phyloP scores from a whole-genome alignment of 2,329 filamentous ascomycete species.

The Bimuria novae-zelandiae region DNA sequence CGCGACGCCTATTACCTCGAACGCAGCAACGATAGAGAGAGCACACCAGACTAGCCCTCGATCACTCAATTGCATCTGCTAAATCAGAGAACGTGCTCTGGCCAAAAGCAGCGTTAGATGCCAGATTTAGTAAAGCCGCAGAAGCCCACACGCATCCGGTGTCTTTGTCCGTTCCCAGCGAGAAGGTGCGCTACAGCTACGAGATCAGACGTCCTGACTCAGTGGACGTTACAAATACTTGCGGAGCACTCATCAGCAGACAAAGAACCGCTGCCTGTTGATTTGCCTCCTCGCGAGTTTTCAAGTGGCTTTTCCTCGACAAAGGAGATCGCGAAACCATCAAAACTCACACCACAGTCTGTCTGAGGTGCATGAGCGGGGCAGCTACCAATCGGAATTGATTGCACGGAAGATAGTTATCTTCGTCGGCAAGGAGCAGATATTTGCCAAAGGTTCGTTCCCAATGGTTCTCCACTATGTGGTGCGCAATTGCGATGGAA shows the following conservation, averaged over 20 bases:
- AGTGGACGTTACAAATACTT: conserved; percentile 47
- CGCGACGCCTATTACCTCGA: conserved; percentile 30
- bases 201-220: conserved; percentile 41
- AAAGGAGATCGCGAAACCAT: conserved; percentile 41
- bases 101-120: conserved; percentile 43
- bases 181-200: conserved; percentile 37
- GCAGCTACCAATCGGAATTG: conserved; percentile 27
- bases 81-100: conserved; percentile 20
- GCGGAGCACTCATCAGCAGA: conserved; percentile 36
- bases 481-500: conserved; percentile 38
- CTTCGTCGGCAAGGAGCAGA: conserved; percentile 35
- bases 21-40: conserved; percentile 30
- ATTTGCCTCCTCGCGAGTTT: conserved; percentile 39
- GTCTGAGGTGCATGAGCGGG: conserved; percentile 25
- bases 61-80: conserved; percentile 26
- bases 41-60: conserved; percentile 24
- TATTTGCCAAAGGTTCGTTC: conserved; percentile 44
- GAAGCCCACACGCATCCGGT: conserved; percentile 44
- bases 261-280: conserved; percentile 43
- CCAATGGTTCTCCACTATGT: conserved; percentile 31
- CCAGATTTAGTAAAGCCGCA: conserved; percentile 38
- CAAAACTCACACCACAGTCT: conserved; percentile 39
- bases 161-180: conserved; percentile 49
- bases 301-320: conserved; percentile 32
- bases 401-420: conserved; percentile 32